These are phyloP conservation scores for Lachancea sp. DNA, from an alignment of 805 yeast species.

Conservation along the genomic window DNA sequence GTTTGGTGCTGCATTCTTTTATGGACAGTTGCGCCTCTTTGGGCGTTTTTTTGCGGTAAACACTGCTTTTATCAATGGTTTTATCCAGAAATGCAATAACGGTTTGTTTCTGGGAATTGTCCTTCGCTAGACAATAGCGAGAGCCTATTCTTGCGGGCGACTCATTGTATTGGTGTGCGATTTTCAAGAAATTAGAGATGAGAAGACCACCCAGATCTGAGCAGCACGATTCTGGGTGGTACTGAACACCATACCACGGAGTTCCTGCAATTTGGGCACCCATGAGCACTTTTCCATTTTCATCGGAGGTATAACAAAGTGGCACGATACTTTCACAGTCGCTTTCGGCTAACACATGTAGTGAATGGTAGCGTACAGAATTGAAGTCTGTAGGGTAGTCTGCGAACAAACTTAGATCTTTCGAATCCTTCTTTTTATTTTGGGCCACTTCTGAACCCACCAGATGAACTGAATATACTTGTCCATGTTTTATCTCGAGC, in stretches of 20 bases:
- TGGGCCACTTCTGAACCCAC: conserved; percentile 13
- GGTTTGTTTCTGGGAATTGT: background rate
- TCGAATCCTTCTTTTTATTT: conserved; percentile 6
- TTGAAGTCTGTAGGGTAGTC: conserved; percentile 42
- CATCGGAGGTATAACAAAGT: conserved; percentile 53
- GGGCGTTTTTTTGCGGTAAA: conserved; percentile 12
- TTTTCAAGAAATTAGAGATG: conserved; percentile 47
- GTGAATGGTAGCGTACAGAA: conserved; percentile 86
- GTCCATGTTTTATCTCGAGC: conserved; percentile 74
- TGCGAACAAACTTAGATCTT: conserved; percentile 31
- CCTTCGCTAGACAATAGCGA: background rate
- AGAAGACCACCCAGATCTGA: conserved; percentile 59
- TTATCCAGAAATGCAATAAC: conserved; percentile 10
- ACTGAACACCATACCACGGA: conserved; percentile 92
- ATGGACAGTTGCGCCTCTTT: conserved; percentile 5
- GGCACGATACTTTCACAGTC: conserved; percentile 39
- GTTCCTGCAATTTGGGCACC: conserved; percentile 54
- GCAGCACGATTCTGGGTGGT: conserved; percentile 94
- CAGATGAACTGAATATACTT: conserved; percentile 47
- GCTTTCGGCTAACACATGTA: conserved; percentile 39
- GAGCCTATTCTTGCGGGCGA: conserved; percentile 22
- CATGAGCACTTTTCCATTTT: conserved; percentile 54
- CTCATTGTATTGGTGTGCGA: conserved; percentile 23
- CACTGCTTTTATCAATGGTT: conserved; percentile 25
- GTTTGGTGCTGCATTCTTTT: conserved; percentile 10